These are phyloP conservation scores for Paramecium bursaria DNA, from an alignment of 73 alveolate species.

Conservation along the genomic window DNA sequence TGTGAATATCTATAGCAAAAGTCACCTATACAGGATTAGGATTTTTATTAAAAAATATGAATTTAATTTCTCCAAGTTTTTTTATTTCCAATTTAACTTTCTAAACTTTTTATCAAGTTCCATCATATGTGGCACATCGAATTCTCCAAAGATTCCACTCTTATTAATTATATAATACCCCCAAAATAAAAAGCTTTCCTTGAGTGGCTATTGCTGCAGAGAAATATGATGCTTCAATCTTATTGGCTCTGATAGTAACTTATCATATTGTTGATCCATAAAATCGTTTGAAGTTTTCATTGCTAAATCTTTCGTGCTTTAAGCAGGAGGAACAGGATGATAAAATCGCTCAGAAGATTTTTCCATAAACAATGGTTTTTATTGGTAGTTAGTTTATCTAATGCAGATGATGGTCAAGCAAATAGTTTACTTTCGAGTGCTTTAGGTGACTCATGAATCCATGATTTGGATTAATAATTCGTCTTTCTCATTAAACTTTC, in stretches of 20 bases:
- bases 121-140: not conserved
- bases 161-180: constrained; percentile 2
- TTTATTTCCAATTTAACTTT: constrained; percentile 6
- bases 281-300: too few relatives aligned
- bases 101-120: not conserved
- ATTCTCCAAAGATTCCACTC: constrained; percentile 38
- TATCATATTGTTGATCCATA: too few relatives aligned
- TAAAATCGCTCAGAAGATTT: too few relatives aligned
- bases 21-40: too few relatives aligned
- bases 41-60: too few relatives aligned
- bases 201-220: not conserved
- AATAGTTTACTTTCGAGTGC: constrained; percentile 27
- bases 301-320: too few relatives aligned
- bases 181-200: not conserved
- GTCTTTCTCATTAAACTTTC: constrained; percentile 70
- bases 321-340: too few relatives aligned
- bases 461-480: constrained; percentile 74
- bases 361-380: too few relatives aligned
- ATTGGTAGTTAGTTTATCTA: too few relatives aligned
- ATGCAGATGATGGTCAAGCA: too few relatives aligned
- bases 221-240: not conserved
- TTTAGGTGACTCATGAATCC: constrained; percentile 80
- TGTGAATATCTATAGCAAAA: too few relatives aligned
- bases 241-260: not conserved
- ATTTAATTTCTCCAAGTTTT: too few relatives aligned